Percentiles rank a stretch among this genome's conserved stretches.
Conservation (phyloP, 228 moss, liverwort and hornwort species). For the Sphagnum fallax region DNA sequence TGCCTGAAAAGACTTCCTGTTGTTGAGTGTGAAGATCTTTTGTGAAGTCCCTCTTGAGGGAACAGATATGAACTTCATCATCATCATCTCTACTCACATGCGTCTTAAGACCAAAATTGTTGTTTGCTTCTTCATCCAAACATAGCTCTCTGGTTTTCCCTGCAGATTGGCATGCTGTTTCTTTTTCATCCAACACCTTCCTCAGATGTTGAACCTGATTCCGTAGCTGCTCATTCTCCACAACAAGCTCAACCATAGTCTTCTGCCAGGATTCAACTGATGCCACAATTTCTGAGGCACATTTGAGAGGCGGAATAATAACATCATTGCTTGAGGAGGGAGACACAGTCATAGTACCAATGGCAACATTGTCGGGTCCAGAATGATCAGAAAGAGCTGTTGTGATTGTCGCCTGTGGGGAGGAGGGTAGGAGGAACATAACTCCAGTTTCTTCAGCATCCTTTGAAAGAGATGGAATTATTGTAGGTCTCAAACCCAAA, state of each 20-base stretch:
- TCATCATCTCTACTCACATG: conserved; percentile 3
- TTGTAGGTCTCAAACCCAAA: no score
- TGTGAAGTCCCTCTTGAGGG: conserved; percentile 14
- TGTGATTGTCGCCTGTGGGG: no score
- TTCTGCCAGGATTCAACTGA: conserved; percentile 40
- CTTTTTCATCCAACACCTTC: conserved; percentile 20
- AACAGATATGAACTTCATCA: conserved; percentile 7
- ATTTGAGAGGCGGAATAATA: no score
- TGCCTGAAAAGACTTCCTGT: conserved; percentile 14
- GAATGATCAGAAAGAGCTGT: no score
- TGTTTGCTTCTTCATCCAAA: neutral
- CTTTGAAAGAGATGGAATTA: no score
- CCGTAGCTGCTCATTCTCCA: conserved; percentile 42
- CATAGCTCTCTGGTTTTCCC: conserved; percentile 5
- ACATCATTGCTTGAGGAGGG: no score
- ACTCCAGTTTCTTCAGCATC: no score
- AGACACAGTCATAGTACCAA: no score
- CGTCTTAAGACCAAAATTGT: no score
- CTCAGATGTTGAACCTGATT: conserved; percentile 17
- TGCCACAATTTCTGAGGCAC: no score
- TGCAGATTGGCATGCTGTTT: conserved; percentile 21
- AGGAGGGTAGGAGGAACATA: no score
- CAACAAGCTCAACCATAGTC: conserved; percentile 15
- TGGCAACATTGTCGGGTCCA: no score
- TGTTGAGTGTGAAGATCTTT: conserved; percentile 24